Evolutionary conservation across 139 green algal species (phyloP).

Genomic region (Closterium sp.): DNA sequence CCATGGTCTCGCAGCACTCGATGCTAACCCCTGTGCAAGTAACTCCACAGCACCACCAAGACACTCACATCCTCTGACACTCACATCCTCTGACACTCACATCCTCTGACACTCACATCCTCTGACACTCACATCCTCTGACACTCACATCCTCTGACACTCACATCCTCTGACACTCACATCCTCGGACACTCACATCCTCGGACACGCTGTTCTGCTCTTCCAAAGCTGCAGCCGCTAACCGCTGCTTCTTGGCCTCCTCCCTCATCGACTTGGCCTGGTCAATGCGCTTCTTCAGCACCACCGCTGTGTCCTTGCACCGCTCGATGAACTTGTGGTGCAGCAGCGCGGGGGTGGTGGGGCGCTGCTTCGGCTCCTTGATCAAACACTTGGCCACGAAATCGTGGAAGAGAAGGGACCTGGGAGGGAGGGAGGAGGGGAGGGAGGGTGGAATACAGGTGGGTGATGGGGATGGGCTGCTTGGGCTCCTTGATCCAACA

Average conservation of each 20-base stretch:
- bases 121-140: too few relatives aligned
- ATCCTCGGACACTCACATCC: not conserved
- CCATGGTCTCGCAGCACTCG: constrained; percentile 16
- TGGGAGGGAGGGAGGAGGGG: not conserved
- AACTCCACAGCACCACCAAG: too few relatives aligned
- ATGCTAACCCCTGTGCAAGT: too few relatives aligned
- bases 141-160: too few relatives aligned
- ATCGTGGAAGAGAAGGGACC: constrained; percentile 66
- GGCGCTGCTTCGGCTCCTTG: constrained; percentile 55
- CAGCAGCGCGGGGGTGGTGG: constrained; percentile 44
- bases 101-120: too few relatives aligned
- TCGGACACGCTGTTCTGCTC: constrained; percentile 6
- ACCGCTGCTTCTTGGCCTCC: not conserved
- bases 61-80: too few relatives aligned
- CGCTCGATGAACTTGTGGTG: constrained; percentile 31
- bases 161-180: too few relatives aligned
- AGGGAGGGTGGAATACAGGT: not conserved
- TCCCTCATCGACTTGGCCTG: not conserved
- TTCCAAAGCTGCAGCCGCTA: not conserved
- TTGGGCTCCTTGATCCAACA: constrained; percentile 74
- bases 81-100: too few relatives aligned
- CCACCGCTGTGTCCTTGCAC: constrained; percentile 21
- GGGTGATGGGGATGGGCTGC: constrained; percentile 46
- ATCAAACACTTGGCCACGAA: constrained; percentile 82
- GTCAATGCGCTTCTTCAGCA: constrained; percentile 18